Evolutionary conservation across 2,329 filamentous ascomycete species (phyloP).

Genomic region (Cladorrhinum sp.): DNA sequence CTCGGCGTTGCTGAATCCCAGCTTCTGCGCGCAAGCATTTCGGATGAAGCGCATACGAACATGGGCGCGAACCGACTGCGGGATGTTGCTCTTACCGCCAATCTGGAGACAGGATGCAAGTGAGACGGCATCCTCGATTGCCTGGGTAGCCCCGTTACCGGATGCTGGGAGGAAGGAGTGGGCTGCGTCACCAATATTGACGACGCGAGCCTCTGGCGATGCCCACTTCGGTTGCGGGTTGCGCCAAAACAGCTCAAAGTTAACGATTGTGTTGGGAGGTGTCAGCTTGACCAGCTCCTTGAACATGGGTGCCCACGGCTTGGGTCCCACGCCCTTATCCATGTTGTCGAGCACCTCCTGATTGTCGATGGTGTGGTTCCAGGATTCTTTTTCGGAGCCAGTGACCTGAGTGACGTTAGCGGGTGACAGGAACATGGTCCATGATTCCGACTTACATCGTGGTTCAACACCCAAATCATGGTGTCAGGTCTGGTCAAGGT

Average conservation of each 20-base stretch:
- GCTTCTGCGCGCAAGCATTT: slow-evolving; percentile 39
- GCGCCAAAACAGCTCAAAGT: slow-evolving; percentile 42
- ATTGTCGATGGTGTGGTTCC: slow-evolving; percentile 35
- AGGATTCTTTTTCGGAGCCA: slow-evolving; percentile 37
- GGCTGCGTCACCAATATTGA: slow-evolving; percentile 41
- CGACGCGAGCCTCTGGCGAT: slow-evolving; percentile 34
- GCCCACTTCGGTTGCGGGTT: slow-evolving; percentile 39
- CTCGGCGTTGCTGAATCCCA: slow-evolving; percentile 38
- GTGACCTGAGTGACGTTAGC: slow-evolving; percentile 30
- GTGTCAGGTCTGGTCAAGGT: slow-evolving; percentile 34
- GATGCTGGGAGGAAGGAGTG: slow-evolving; percentile 42
- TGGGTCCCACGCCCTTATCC: slow-evolving; percentile 31
- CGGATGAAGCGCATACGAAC: slow-evolving; percentile 37
- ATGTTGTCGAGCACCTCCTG: slow-evolving; percentile 38
- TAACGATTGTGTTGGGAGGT: slow-evolving; percentile 29
- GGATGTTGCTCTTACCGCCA: slow-evolving; percentile 27
- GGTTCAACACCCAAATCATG: slow-evolving; percentile 40
- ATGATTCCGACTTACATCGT: slow-evolving; percentile 31
- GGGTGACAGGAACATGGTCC: not conserved
- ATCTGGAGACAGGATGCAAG: slow-evolving; percentile 38
- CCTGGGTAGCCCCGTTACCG: slow-evolving; percentile 42
- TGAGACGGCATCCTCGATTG: slow-evolving; percentile 41
- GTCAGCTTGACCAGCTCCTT: slow-evolving; percentile 35
- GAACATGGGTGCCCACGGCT: slow-evolving; percentile 33
- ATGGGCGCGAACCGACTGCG: slow-evolving; percentile 32